Percentiles rank a stretch among this genome's conserved stretches.
phyloP scores from a whole-genome alignment of 306 rosid genomes.

The Lathyrus sativus region DNA sequence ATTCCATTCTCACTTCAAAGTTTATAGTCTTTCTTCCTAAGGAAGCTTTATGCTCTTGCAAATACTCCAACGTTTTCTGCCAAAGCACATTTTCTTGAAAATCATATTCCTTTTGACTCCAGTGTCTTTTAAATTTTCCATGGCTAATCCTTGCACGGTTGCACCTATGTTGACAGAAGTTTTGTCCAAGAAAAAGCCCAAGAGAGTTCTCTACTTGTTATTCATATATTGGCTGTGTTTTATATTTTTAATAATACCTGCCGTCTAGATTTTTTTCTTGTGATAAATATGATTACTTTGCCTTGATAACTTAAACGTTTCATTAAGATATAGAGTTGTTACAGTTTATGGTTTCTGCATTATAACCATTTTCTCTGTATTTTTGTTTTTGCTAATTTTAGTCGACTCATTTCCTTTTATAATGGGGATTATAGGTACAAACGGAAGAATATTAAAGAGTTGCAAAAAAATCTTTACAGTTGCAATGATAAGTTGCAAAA shows the following conservation, averaged over 20 bases:
- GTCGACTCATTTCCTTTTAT: constrained; percentile 24
- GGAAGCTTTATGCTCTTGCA: constrained; percentile 11
- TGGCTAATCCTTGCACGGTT: constrained; percentile 23
- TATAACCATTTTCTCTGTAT: constrained; percentile 8
- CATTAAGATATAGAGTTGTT: constrained; percentile 8
- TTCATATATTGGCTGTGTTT: neutral
- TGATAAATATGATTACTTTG: neutral
- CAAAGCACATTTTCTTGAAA: neutral
- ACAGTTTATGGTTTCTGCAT: constrained; percentile 13
- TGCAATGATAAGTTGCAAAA: constrained; percentile 89
- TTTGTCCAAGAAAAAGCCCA: neutral
- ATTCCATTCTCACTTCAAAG: constrained; percentile 1
- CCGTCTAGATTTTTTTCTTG: neutral
- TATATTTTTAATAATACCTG: constrained; percentile 4
- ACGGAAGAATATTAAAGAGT: constrained; percentile 77
- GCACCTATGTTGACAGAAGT: constrained; percentile 4
- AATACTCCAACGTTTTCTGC: constrained; percentile 12
- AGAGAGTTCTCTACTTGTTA: neutral
- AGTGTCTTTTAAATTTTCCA: constrained; percentile 2
- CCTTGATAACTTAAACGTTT: constrained; percentile 15
- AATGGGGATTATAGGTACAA: constrained; percentile 62
- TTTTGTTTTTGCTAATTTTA: constrained; percentile 2
- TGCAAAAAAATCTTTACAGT: constrained; percentile 83
- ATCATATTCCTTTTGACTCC: constrained; percentile 14
- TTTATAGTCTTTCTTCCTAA: constrained; percentile 6